phyloP scores from a whole-genome alignment of 257 asterid species.

The Orobanche coerulescens region DNA sequence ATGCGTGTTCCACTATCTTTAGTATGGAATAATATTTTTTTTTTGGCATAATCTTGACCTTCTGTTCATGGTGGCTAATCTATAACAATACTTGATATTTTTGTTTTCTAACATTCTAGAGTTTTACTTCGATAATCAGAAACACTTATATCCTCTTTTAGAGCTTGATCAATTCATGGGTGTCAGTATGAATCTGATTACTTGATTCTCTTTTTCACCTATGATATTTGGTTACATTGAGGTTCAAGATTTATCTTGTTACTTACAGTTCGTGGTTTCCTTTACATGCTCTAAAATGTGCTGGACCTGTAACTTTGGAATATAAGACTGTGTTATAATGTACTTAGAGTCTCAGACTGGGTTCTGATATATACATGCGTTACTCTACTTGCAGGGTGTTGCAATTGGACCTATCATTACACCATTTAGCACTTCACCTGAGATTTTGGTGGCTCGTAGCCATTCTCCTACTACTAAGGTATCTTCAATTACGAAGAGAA shows the following conservation, averaged over 20 bases:
- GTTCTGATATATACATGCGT: constrained; percentile 17
- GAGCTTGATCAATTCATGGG: background rate
- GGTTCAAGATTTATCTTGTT: constrained; percentile 7
- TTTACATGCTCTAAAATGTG: constrained; percentile 10
- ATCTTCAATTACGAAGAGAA: constrained; percentile 86
- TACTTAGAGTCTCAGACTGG: background rate
- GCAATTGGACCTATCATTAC: constrained; percentile 37
- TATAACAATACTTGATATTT: background rate
- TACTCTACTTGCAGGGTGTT: constrained; percentile 46
- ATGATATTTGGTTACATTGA: background rate
- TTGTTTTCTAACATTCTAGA: background rate
- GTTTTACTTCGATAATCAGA: background rate
- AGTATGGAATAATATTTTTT: background rate
- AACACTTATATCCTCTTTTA: background rate
- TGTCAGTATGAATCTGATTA: background rate
- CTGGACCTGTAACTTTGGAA: background rate
- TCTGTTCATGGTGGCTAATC: background rate
- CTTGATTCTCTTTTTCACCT: background rate
- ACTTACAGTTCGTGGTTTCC: constrained; percentile 7
- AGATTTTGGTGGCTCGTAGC: constrained; percentile 27
- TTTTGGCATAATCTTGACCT: background rate
- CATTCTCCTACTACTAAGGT: constrained; percentile 76
- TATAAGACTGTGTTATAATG: background rate
- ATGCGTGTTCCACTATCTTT: background rate
- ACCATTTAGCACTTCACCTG: constrained; percentile 39